Evolutionary conservation across 441 rosid species (phyloP), one percentile per base, ranked within the genome.

Genomic region (Gossypium trilobum): DNA sequence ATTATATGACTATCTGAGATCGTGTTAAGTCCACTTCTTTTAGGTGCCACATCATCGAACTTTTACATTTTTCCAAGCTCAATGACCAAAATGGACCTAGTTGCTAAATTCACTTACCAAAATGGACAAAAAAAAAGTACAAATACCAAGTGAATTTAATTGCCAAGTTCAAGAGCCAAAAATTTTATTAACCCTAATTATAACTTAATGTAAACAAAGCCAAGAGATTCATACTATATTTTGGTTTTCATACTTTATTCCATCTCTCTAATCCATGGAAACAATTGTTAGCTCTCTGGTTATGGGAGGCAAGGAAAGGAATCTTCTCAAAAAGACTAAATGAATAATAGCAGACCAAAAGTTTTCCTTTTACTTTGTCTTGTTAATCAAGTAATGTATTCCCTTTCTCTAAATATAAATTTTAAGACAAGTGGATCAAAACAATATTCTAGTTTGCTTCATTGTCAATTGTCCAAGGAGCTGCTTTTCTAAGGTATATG

Each of bases 381-480:
- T 11, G 44, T 19, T 64, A 44, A 58, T 68, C 78, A 83, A 80
- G 86, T 72, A 81, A 86, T 76, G 87, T 77, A 84, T 77, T 59
- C 31, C 33, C 8, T 31, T 5, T 3, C 59, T 5, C 2, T 33
- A 33, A 14, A 31, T 8, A 52, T 22, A 71, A 65, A 71, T 6
- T 72, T 11, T 57, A n/a, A 67, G 25, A 13, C 62, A 51, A 70
- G 60, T 27, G 10, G 63, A 51, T 29, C 31, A 5, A 60, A 51
- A 27, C 62, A 73, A 72, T 65, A 74, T 78, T 77, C 80, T 33
- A 5, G 39, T 33, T 52, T 44, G 23, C 1, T 62, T 62, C 52
- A 59, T 61, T 42, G 65, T 60, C 66, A 61, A 69, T 19, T 44
- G 11, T 68, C 71, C 73, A 54, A 71, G 69, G 60, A 51, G 46